A percentile compares a stretch with the other conserved stretches of the same genome.
Evolutionary conservation across 2,329 filamentous ascomycete genomes (phyloP).

Genomic region (Aspergillus pseudonomiae): DNA sequence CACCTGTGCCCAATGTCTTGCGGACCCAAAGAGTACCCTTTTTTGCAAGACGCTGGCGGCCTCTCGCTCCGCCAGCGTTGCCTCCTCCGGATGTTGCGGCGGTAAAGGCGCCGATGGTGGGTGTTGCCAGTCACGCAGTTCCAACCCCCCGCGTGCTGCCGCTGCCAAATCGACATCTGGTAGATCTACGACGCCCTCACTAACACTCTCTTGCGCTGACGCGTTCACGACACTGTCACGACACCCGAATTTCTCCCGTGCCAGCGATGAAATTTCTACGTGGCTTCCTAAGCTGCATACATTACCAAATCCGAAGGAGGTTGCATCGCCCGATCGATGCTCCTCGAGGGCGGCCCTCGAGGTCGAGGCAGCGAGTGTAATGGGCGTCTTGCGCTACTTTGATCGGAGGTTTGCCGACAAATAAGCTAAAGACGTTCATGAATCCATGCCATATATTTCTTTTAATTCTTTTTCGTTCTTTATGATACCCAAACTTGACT

Average conservation of each 20-base stretch:
- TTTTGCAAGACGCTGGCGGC: constrained; percentile 83
- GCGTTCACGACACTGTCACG: constrained; percentile 78
- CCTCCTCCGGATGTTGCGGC: constrained; percentile 60
- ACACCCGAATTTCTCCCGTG: constrained; percentile 74
- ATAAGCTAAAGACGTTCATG: constrained; percentile 22
- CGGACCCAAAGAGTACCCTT: constrained; percentile 76
- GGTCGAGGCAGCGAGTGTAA: constrained; percentile 80
- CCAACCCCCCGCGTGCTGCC: constrained; percentile 25
- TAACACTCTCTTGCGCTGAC: constrained; percentile 73
- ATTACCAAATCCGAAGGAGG: constrained; percentile 44
- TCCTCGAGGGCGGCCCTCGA: constrained; percentile 63
- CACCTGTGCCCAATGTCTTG: constrained; percentile 75
- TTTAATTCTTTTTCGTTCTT: constrained; percentile 14
- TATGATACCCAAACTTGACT: constrained; percentile 32
- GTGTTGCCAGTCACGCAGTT: constrained; percentile 58
- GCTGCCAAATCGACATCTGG: constrained; percentile 30
- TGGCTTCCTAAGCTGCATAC: constrained; percentile 76
- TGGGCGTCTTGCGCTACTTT: constrained; percentile 82
- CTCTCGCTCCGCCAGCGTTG: constrained; percentile 45
- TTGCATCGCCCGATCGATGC: constrained; percentile 28
- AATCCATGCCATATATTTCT: constrained; percentile 10
- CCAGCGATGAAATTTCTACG: constrained; percentile 71
- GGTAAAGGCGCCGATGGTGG: constrained; percentile 62
- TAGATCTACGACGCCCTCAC: constrained; percentile 40
- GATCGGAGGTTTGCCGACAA: constrained; percentile 67